Evolutionary conservation across 257 asterid species (phyloP).

Genomic region (Jaltomata sinuosa): DNA sequence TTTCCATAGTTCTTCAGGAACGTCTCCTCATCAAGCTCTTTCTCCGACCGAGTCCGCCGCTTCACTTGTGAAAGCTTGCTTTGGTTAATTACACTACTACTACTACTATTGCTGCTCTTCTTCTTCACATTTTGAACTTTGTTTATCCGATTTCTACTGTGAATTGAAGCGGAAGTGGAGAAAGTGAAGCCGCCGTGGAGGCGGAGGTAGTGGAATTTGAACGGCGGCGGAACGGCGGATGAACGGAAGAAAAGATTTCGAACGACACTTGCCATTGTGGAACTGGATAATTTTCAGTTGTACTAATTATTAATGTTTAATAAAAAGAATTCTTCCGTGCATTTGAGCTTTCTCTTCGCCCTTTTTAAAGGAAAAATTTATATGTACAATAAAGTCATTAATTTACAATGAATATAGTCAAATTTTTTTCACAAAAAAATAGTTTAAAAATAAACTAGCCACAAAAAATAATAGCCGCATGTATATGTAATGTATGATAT

Average conservation of each 20-base stretch:
- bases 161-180: constrained; percentile 8
- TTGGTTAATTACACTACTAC: constrained; percentile 22
- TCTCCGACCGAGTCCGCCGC: constrained; percentile 79
- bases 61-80: constrained; percentile 33
- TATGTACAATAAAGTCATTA: too few relatives aligned
- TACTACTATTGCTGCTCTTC: constrained; percentile 1
- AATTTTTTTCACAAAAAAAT: too few relatives aligned
- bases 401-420: too few relatives aligned
- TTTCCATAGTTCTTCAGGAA: constrained; percentile 46
- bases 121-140: constrained; percentile 7
- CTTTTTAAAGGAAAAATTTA: too few relatives aligned
- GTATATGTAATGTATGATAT: too few relatives aligned
- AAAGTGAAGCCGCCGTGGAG: neutral
- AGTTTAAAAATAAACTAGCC: too few relatives aligned
- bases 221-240: constrained; percentile 1
- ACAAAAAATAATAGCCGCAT: too few relatives aligned
- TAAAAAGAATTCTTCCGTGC: too few relatives aligned
- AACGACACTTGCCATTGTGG: neutral
- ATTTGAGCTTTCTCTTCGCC: too few relatives aligned
- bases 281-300: too few relatives aligned
- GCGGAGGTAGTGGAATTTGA: neutral
- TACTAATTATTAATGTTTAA: too few relatives aligned
- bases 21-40: constrained; percentile 58
- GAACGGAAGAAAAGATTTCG: neutral
- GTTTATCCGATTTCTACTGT: constrained; percentile 6